Conservation (phyloP, 2,329 filamentous ascomycete genomes). For the Neopestalotiopsis sp. region DNA sequence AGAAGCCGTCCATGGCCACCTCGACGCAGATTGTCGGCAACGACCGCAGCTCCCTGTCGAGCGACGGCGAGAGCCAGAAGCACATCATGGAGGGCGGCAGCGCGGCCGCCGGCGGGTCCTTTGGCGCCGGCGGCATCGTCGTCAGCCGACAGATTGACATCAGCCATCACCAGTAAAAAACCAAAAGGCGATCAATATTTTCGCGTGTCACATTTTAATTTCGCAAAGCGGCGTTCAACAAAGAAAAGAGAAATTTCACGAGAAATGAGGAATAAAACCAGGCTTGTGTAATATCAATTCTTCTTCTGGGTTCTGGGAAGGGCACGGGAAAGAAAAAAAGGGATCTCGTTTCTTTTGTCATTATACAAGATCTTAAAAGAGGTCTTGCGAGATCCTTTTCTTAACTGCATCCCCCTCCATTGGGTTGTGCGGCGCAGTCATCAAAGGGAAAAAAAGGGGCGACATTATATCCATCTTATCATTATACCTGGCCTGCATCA, state of each 20-base stretch:
- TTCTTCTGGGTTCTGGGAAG: too few species aligned
- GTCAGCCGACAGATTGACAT: slow-evolving; percentile 23
- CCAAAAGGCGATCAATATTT: too few species aligned
- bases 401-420: not conserved
- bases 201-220: not conserved
- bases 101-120: not conserved
- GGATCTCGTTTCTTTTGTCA: not conserved
- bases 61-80: slow-evolving; percentile 24
- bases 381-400: not conserved
- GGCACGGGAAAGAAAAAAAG: not conserved
- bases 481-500: not conserved
- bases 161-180: not conserved
- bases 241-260: not conserved
- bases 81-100: slow-evolving; percentile 15
- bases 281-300: not conserved
- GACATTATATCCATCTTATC: not conserved
- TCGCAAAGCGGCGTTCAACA: not conserved
- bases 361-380: too few species aligned
- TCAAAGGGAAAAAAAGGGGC: not conserved
- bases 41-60: slow-evolving; percentile 15
- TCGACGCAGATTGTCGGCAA: slow-evolving; percentile 17
- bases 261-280: not conserved
- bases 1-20: slow-evolving; percentile 6
- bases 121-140: slow-evolving; percentile 16
- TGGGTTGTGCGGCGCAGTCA: not conserved